These are phyloP conservation scores for Cudoniella acicularis DNA, from an alignment of 495 filamentous ascomycete species.

Conservation along the genomic window DNA sequence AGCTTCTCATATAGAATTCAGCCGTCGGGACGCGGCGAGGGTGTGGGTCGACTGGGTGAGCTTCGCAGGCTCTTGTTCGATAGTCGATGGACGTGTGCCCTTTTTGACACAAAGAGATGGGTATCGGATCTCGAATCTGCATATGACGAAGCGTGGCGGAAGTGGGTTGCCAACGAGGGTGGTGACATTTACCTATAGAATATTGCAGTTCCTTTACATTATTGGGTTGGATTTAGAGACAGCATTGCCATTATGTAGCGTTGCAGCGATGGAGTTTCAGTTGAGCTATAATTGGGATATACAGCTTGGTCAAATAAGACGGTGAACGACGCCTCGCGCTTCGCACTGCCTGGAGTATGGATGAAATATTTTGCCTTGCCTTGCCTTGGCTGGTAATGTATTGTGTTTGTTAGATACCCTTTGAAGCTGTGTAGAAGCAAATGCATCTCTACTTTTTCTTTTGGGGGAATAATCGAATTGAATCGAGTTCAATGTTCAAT, in stretches of 20 bases:
- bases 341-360: slow-evolving; percentile 12
- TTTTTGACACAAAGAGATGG: slow-evolving; percentile 94
- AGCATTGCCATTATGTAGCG: slow-evolving; percentile 1
- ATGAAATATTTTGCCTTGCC: background rate
- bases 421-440: slow-evolving; percentile 8
- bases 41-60: slow-evolving; percentile 64
- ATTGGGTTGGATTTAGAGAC: background rate
- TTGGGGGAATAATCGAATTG: background rate
- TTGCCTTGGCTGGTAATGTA: background rate
- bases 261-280: slow-evolving; percentile 23
- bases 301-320: slow-evolving; percentile 3
- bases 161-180: slow-evolving; percentile 81
- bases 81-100: slow-evolving; percentile 72
- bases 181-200: slow-evolving; percentile 76
- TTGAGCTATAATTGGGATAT: slow-evolving; percentile 3
- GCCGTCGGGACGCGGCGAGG: slow-evolving; percentile 48
- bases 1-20: slow-evolving; percentile 57
- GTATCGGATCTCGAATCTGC: slow-evolving; percentile 86
- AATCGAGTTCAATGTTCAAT: background rate
- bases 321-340: background rate
- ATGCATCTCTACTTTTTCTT: background rate
- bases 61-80: slow-evolving; percentile 77
- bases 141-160: slow-evolving; percentile 82
- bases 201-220: background rate
- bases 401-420: slow-evolving; percentile 22